A percentile compares a stretch with the other conserved stretches of the same genome.
phyloP scores from a whole-genome alignment of 2,329 filamentous ascomycete genomes.

The Colletotrichum cordylinicola region DNA sequence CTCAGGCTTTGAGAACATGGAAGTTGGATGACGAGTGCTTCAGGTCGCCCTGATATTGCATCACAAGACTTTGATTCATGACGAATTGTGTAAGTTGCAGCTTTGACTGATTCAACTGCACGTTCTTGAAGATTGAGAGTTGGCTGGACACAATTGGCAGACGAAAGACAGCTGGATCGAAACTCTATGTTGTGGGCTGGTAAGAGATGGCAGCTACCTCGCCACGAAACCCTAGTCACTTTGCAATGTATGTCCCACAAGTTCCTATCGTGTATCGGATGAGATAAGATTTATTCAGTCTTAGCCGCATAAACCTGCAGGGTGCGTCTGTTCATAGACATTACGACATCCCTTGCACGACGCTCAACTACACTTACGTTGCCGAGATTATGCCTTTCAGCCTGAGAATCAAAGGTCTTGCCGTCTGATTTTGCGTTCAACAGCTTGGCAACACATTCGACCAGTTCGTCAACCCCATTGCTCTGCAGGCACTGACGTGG shows the following conservation, averaged over 20 bases:
- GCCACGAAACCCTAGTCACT: neutral
- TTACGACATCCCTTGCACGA: slow-evolving; percentile 44
- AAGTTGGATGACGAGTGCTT: neutral
- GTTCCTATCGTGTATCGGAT: neutral
- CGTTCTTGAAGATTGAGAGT: neutral
- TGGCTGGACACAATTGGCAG: neutral
- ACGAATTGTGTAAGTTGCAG: neutral
- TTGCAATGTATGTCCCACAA: neutral
- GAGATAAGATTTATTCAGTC: neutral
- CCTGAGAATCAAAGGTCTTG: slow-evolving; percentile 28
- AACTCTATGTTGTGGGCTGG: neutral
- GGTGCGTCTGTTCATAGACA: neutral
- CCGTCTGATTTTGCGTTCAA: slow-evolving; percentile 26
- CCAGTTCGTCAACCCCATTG: slow-evolving; percentile 42
- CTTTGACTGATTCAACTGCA: fast-evolving
- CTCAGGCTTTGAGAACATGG: neutral
- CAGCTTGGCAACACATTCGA: slow-evolving; percentile 26
- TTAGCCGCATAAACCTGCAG: neutral
- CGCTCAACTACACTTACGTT: slow-evolving; percentile 45
- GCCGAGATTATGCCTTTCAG: slow-evolving; percentile 25
- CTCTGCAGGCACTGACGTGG: slow-evolving; percentile 40
- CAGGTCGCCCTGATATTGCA: fast-evolving
- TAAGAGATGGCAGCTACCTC: neutral
- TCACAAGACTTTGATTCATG: neutral
- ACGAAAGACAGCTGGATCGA: fast-evolving